These are phyloP conservation scores for Rhodotorula mucilaginosa DNA, from an alignment of 1,284 basidiomycete genomes.

Conservation along the genomic window DNA sequence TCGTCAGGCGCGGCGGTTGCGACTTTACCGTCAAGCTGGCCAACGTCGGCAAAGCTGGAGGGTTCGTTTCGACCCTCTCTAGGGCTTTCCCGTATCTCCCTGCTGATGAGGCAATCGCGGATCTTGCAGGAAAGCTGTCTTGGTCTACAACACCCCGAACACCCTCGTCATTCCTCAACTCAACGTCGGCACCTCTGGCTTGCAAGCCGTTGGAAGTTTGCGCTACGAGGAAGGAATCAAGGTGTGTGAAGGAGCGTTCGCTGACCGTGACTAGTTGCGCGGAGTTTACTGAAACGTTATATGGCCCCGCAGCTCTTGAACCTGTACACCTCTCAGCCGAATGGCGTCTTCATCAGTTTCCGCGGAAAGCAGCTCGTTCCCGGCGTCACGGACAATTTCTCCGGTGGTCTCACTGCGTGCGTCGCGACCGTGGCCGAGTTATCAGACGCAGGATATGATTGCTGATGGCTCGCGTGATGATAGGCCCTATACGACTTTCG, in stretches of 20 bases:
- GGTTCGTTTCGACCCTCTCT: neutral
- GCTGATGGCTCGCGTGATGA: neutral
- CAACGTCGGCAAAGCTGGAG: slow-evolving; percentile 28
- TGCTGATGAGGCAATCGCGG: neutral
- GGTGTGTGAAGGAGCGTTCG: slow-evolving; percentile 3
- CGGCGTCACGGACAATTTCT: slow-evolving; percentile 50
- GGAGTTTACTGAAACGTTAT: neutral
- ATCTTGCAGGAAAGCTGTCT: slow-evolving; percentile 12
- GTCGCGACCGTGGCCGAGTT: neutral
- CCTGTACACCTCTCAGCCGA: neutral
- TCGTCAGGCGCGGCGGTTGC: slow-evolving; percentile 58
- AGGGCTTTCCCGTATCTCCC: too few species aligned
- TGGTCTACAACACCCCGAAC: slow-evolving; percentile 32
- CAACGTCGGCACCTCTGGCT: slow-evolving; percentile 16
- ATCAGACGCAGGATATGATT: neutral
- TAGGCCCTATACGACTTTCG: slow-evolving; percentile 57
- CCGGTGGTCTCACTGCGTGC: slow-evolving; percentile 59
- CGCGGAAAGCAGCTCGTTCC: slow-evolving; percentile 19
- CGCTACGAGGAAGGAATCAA: slow-evolving; percentile 23
- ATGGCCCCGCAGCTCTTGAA: slow-evolving; percentile 20
- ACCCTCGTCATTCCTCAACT: slow-evolving; percentile 26
- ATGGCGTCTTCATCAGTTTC: slow-evolving; percentile 16
- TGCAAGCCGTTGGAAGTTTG: slow-evolving; percentile 20
- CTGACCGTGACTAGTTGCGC: too few species aligned
- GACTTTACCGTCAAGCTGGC: slow-evolving; percentile 29